phyloP scores from a whole-genome alignment of 345 rosid genomes.

The Camelina laxa region DNA sequence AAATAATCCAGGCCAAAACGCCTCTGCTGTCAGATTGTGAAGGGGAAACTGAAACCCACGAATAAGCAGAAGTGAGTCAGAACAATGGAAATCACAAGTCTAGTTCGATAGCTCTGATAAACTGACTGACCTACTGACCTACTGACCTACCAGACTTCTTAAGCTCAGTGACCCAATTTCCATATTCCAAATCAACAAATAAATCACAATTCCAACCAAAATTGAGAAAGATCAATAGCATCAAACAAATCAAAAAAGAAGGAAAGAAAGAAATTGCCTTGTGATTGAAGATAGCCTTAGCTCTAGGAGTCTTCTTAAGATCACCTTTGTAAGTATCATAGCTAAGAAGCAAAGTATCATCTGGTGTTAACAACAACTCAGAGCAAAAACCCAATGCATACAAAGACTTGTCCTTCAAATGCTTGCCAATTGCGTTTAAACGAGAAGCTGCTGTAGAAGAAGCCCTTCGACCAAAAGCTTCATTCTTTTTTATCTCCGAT shows the following conservation, averaged over 20 bases:
- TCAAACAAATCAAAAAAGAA: background rate
- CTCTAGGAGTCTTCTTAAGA: constrained; percentile 51
- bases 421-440: constrained; percentile 38
- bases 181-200: background rate
- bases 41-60: constrained; percentile 59
- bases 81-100: background rate
- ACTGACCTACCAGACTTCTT: background rate
- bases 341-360: constrained; percentile 67
- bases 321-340: constrained; percentile 59
- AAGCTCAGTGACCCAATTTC: background rate
- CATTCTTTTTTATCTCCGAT: constrained; percentile 51
- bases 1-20: constrained; percentile 77
- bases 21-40: constrained; percentile 73
- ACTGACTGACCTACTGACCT: background rate
- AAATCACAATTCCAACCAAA: constrained; percentile 3
- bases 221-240: background rate
- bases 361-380: constrained; percentile 68
- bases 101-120: background rate
- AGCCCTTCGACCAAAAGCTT: constrained; percentile 33
- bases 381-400: constrained; percentile 77
- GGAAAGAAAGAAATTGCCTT: constrained; percentile 49
- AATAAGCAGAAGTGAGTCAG: background rate
- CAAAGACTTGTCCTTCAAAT: constrained; percentile 67
- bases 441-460: constrained; percentile 43
- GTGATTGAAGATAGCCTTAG: constrained; percentile 73